Base-by-base conservation (phyloP, 2,329 filamentous ascomycete genomes). In the Raffaelea deltoideospora region DNA sequence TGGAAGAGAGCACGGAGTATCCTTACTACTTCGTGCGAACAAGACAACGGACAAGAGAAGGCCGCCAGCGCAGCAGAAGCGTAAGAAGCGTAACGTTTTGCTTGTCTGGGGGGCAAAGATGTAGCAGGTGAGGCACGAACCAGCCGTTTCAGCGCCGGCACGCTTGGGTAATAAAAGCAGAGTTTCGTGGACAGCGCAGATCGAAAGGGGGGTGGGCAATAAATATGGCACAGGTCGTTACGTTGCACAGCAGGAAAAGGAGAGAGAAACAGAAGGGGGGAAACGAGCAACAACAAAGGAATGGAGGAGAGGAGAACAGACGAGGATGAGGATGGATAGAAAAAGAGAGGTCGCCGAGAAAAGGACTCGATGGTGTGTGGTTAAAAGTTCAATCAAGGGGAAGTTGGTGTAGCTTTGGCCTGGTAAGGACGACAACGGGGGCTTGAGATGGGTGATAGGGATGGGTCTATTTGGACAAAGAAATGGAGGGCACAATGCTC, bases 121-220 rank as follows among this genome's bases (percentile, higher is more conserved):
- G 39, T 33, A 35, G 33, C 37, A 41, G 34, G 32, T 37, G 35
- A 39, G 41, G 42, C 42, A 39, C 38, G 35, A 43, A 41, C 37
- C 43, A 35, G 43, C 24, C 33, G 43, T 44, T 44, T 44, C 43
- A 43, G 41, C 29, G 35, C 31, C 33, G 38, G 34, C 30, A 37
- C 38, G 24, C 32, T 27, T 32, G 38, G 26, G 28, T 20, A 28
- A 22, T n/a, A 37, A 15, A 28, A 18, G 26, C 3, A n/a, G 19
- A 10, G 23, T 26, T 26, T 13, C 23, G 23, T 26, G 23, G 23
- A 13, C 8, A 8, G 23, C 8, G 26, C 10, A 31, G 30, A 8
- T 15, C 32, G 20, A 10, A 23, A 30, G 8, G 34, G 5, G 17
- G 10, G 13, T 14, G 4, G 14, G 10, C 6, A 10, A 28, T 20